Evolutionary conservation across 306 rosid genomes (phyloP).

Genomic region (Betula pendula): DNA sequence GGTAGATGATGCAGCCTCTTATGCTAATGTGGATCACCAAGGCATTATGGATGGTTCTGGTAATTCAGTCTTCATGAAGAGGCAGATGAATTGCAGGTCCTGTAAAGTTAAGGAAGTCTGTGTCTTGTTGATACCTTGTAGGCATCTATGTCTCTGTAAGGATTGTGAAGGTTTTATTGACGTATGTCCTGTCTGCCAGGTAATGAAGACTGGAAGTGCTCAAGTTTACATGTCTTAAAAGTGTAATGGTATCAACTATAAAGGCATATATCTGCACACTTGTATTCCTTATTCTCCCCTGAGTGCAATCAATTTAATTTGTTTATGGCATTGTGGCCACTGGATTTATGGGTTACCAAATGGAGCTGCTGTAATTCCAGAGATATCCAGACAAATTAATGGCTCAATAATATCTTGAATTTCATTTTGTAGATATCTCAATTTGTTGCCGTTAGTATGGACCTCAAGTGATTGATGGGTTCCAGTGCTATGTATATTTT

Average conservation of each 20-base stretch:
- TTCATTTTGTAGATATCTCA: not conserved
- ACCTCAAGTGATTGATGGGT: too few relatives aligned
- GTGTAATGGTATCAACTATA: slow-evolving; percentile 1
- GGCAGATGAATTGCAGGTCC: slow-evolving; percentile 30
- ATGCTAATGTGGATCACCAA: slow-evolving; percentile 5
- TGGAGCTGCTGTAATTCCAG: not conserved
- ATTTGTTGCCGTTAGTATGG: too few relatives aligned
- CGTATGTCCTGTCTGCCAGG: slow-evolving; percentile 31
- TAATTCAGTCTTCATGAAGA: not conserved
- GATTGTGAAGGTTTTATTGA: slow-evolving; percentile 36
- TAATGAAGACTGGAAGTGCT: slow-evolving; percentile 29
- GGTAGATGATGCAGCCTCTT: slow-evolving; percentile 38
- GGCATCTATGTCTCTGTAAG: slow-evolving; percentile 40
- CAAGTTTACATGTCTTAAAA: slow-evolving; percentile 27
- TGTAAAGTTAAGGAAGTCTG: slow-evolving; percentile 31
- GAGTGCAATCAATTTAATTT: not conserved
- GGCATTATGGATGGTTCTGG: not conserved
- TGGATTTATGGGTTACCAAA: not conserved
- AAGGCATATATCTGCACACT: not conserved
- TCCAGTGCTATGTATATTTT: too few relatives aligned
- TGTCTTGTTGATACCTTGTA: slow-evolving; percentile 37
- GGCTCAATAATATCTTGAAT: not conserved
- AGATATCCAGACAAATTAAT: not conserved
- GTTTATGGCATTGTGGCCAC: not conserved
- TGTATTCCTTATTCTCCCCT: not conserved